Evolutionary conservation across 2,329 filamentous ascomycete species (phyloP).

Genomic region (Aciculosporium take): DNA sequence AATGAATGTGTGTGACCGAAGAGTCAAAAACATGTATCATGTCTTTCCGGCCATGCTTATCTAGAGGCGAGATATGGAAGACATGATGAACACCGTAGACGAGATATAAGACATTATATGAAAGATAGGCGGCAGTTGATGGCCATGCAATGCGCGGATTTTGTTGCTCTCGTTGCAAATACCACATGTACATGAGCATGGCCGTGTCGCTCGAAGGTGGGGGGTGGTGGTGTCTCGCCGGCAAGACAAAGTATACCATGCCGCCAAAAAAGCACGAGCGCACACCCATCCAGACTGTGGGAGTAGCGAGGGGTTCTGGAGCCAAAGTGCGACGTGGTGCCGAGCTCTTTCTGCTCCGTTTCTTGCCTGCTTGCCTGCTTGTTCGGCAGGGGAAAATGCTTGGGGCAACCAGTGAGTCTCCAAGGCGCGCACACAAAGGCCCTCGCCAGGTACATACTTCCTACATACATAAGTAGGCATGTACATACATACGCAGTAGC

Average conservation of each 20-base stretch:
- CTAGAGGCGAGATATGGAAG: constrained; percentile 19
- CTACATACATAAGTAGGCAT: too few relatives aligned
- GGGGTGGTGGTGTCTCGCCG: constrained; percentile 7
- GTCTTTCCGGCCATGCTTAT: constrained; percentile 21
- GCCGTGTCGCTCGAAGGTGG: constrained; percentile 3
- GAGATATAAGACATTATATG: constrained; percentile 1
- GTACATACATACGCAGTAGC: neutral
- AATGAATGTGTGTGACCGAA: constrained; percentile 20
- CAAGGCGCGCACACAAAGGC: constrained; percentile 1
- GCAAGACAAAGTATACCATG: constrained; percentile 8
- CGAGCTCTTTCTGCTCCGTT: neutral
- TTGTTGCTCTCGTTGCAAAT: constrained; percentile 2
- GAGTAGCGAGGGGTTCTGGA: constrained; percentile 1
- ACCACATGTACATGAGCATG: neutral
- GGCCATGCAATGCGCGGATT: neutral
- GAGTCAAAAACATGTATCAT: constrained; percentile 22
- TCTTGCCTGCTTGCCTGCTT: neutral
- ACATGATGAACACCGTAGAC: constrained; percentile 2
- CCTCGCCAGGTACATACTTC: too few relatives aligned
- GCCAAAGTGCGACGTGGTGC: neutral
- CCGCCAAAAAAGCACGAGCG: constrained; percentile 4
- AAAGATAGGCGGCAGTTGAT: neutral
- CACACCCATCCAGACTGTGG: constrained; percentile 1
- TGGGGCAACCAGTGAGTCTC: neutral
- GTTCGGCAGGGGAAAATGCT: neutral